A percentile compares a stretch with the other conserved stretches of the same genome.
These are phyloP conservation scores for Selaginella moellendorffii DNA, from an alignment of 75 land plant genomes.

Conservation along the genomic window DNA sequence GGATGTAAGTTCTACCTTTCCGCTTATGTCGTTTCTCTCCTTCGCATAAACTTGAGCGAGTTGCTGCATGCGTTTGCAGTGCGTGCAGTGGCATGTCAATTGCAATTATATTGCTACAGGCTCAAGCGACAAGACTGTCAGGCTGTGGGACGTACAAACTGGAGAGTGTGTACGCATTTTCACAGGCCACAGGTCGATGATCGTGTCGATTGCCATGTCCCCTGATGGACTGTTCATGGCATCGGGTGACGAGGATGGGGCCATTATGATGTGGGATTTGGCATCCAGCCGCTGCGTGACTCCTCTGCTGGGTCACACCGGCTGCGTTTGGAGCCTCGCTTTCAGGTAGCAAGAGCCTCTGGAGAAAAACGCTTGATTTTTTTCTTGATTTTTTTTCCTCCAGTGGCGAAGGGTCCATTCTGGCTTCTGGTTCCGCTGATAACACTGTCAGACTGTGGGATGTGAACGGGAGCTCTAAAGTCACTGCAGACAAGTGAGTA, in stretches of 20 bases:
- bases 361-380: background rate
- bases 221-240: slow-evolving; percentile 99
- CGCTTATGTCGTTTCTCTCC: background rate
- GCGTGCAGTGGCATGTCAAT: slow-evolving; percentile 97
- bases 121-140: slow-evolving; percentile 92
- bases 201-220: slow-evolving; percentile 84
- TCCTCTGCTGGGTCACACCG: slow-evolving; percentile 80
- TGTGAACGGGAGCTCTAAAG: slow-evolving; percentile 69
- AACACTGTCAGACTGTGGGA: slow-evolving; percentile 93
- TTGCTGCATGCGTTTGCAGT: slow-evolving; percentile 25
- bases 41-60: background rate
- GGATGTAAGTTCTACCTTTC: slow-evolving; percentile 52
- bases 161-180: slow-evolving; percentile 89
- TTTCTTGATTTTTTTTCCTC: slow-evolving; percentile 1
- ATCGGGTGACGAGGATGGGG: slow-evolving; percentile 97
- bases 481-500: slow-evolving; percentile 59
- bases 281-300: slow-evolving; percentile 64
- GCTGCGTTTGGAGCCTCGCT: slow-evolving; percentile 89
- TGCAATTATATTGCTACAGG: slow-evolving; percentile 99
- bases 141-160: slow-evolving; percentile 92
- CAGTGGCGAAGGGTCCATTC: slow-evolving; percentile 87
- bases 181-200: slow-evolving; percentile 89
- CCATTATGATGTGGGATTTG: slow-evolving; percentile 94
- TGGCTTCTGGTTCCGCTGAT: slow-evolving; percentile 97
- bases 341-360: slow-evolving; percentile 43